phyloP scores from a whole-genome alignment of 768 basidiomycete species.

The Fomitopsis pulvina region DNA sequence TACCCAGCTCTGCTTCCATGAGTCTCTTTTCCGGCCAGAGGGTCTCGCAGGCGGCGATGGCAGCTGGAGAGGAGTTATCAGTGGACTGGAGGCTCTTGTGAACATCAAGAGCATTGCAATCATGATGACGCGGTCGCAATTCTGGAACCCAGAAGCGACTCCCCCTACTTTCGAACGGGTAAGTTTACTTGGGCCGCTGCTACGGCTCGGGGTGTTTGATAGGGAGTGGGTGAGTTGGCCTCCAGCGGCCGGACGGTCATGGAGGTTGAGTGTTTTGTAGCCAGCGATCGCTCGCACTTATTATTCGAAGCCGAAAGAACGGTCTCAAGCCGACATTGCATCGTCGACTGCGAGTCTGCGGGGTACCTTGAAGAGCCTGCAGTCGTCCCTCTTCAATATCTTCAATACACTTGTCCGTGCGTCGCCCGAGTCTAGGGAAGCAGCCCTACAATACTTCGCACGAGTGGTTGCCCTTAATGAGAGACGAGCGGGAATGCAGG shows the following conservation, averaged over 20 bases:
- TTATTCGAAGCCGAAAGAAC: slow-evolving; percentile 81
- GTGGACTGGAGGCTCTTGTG: slow-evolving; percentile 75
- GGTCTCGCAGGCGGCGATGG: slow-evolving; percentile 69
- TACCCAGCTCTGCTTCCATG: slow-evolving; percentile 52
- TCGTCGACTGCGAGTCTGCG: slow-evolving; percentile 81
- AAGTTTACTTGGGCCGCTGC: slow-evolving; percentile 79
- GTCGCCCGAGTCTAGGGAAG: slow-evolving; percentile 71
- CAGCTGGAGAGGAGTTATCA: slow-evolving; percentile 81
- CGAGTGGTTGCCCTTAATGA: slow-evolving; percentile 67
- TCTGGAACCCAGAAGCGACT: slow-evolving; percentile 66
- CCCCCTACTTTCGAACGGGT: slow-evolving; percentile 54
- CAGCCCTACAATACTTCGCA: slow-evolving; percentile 77
- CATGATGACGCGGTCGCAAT: slow-evolving; percentile 69
- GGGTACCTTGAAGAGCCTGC: slow-evolving; percentile 79
- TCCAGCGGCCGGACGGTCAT: not conserved
- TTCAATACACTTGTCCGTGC: slow-evolving; percentile 87
- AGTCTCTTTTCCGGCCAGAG: slow-evolving; percentile 56
- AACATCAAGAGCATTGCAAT: slow-evolving; percentile 78
- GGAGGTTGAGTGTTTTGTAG: slow-evolving; percentile 32
- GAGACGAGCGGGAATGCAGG: slow-evolving; percentile 89
- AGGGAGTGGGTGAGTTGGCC: slow-evolving; percentile 69
- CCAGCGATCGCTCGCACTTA: slow-evolving; percentile 71
- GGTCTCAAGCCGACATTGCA: slow-evolving; percentile 67
- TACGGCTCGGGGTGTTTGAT: slow-evolving; percentile 81
- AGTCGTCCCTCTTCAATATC: slow-evolving; percentile 77